These are phyloP conservation scores for Obba rivulosa DNA, from an alignment of 768 basidiomycete species.

Conservation along the genomic window DNA sequence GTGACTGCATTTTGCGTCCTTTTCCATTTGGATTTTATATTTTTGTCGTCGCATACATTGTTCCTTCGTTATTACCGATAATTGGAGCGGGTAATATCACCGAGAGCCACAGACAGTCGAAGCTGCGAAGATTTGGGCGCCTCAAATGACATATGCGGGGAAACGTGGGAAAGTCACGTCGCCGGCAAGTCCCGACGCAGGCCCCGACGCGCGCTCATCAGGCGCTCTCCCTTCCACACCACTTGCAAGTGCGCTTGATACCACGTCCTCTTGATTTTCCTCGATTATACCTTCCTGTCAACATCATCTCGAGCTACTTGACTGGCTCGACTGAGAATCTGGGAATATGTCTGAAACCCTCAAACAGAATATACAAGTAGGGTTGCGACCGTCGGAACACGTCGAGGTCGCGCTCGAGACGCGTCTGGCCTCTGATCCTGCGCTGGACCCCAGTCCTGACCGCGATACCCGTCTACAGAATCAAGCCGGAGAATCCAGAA, in stretches of 20 bases:
- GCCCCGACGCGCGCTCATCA: too few species aligned
- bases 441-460: conserved; percentile 5
- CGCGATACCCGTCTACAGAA: conserved; percentile 1
- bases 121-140: too few species aligned
- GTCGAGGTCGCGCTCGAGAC: conserved; percentile 40
- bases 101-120: background rate
- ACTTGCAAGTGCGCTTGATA: too few species aligned
- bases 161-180: conserved; percentile 17
- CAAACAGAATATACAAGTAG: conserved; percentile 16
- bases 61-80: too few species aligned
- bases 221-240: too few species aligned
- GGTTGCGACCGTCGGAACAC: conserved; percentile 40
- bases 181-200: background rate
- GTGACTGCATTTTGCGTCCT: too few species aligned
- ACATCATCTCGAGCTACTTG: too few species aligned
- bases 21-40: too few species aligned
- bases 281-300: too few species aligned
- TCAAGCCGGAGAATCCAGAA: background rate
- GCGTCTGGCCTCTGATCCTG: conserved; percentile 5
- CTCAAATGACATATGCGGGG: conserved; percentile 20
- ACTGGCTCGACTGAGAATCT: too few species aligned
- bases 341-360: conserved; percentile 8
- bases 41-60: too few species aligned
- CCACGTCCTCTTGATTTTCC: too few species aligned
- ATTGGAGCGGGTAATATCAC: background rate